Base-by-base conservation (phyloP, 371 early-diverging fungal genomes). In the Coemansia linderi region DNA sequence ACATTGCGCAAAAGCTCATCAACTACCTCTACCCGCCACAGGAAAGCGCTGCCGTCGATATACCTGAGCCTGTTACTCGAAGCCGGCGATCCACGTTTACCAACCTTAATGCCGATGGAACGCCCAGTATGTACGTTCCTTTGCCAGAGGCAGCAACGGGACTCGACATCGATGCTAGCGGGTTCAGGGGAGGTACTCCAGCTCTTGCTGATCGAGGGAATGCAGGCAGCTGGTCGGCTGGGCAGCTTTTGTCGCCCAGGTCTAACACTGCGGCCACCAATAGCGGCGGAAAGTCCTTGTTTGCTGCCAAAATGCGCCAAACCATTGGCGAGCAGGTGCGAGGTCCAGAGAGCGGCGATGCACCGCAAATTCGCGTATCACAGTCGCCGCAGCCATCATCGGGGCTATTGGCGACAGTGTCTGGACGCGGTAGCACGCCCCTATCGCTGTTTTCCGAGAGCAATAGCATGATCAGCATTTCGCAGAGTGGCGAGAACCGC, bases 1-100 rank as follows among this genome's bases (percentile, higher is more conserved):
- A 92, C 33, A 85, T 93, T 70, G 92, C 88, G 8, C 87, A 86
- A 62, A 81, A 87, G 24, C 76, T 94, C 41, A 85, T 88, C 39
- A 82, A 85, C 40, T 96, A 93, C 71, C 82, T 95, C 10, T 94
- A 92, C 63, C 93, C 94, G 17, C 85, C 88, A 1, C 81, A 71
- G 43, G 81, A 81, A 9, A 59, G 40, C 22, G 48, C 24, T 12
- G 50, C 50, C 27, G 50, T 13, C 5, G 50, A 50, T 24, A 13
- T 50, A 3, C 50, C 50, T 1, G 52, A 38, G 33, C 40, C 38
- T 13, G 36, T 50, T 48, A 12, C 31, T 38, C 37, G 57, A 6
- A 46, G 33, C 46, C 27, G 19, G 40, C 37, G 19, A 40, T 50
- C 50, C 50, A 50, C 63, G 27, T n/a, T 19, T 7, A 41, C 31